Percentiles rank a stretch among this genome's conserved stretches.
phyloP scores from a whole-genome alignment of 805 yeast species.

The Dipodascus albidus region DNA sequence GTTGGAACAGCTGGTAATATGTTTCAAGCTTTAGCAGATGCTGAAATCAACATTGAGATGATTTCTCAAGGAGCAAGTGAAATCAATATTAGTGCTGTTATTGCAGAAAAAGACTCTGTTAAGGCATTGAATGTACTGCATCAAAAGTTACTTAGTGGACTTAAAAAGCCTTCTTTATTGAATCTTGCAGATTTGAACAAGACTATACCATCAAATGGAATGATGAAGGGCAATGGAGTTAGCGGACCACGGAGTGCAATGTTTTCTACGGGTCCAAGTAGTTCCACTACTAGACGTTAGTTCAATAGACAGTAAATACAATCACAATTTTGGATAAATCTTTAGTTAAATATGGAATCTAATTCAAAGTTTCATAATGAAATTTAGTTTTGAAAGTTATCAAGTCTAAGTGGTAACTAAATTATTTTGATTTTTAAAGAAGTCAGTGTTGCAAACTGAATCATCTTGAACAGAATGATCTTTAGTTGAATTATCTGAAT shows the following conservation, averaged over 20 bases:
- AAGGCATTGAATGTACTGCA: slow-evolving; percentile 84
- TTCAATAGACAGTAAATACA: too few species aligned
- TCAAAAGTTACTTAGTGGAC: slow-evolving; percentile 41
- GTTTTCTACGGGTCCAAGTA: neutral
- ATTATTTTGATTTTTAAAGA: too few species aligned
- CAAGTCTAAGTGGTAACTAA: too few species aligned
- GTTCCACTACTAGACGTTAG: too few species aligned
- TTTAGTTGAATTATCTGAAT: too few species aligned
- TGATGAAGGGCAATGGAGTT: neutral
- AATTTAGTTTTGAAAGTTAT: too few species aligned
- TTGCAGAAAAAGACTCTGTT: slow-evolving; percentile 68
- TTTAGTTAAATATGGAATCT: too few species aligned
- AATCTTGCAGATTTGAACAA: neutral
- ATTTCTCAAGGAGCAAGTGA: slow-evolving; percentile 97
- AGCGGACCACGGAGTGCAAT: neutral
- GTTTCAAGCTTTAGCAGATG: slow-evolving; percentile 90
- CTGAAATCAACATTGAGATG: slow-evolving; percentile 91
- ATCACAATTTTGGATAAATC: too few species aligned
- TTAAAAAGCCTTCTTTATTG: neutral
- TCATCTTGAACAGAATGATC: too few species aligned
- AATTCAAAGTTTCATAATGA: too few species aligned
- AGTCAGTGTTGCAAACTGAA: too few species aligned
- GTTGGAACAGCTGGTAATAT: slow-evolving; percentile 96
- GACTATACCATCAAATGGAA: neutral
- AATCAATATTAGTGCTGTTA: slow-evolving; percentile 92